A percentile compares a stretch with the other conserved stretches of the same genome.
Evolutionary conservation across 139 green algal genomes (phyloP).

Genomic region (Yamagishiella unicocca): DNA sequence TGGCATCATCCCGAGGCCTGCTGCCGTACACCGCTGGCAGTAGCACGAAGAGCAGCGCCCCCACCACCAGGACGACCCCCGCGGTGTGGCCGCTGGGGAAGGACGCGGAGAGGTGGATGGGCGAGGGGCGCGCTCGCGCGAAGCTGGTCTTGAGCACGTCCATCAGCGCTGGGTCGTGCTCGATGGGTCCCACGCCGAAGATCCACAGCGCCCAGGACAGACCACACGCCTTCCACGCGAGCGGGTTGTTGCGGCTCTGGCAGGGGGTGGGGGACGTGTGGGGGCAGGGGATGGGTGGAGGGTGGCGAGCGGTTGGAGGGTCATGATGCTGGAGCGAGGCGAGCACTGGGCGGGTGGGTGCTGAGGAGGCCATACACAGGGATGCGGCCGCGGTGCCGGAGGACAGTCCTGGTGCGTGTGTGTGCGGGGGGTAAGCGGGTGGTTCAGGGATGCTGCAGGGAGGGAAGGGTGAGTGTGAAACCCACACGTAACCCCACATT

Average conservation of each 20-base stretch:
- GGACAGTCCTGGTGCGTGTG: too few relatives aligned
- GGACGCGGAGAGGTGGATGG: constrained; percentile 32
- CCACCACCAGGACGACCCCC: neutral
- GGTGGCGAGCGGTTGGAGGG: too few relatives aligned
- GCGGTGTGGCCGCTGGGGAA: constrained; percentile 48
- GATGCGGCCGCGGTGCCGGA: too few relatives aligned
- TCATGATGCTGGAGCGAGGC: too few relatives aligned
- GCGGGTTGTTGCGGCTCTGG: neutral
- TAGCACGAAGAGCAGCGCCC: constrained; percentile 39
- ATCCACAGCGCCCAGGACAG: neutral
- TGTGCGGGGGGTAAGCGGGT: too few relatives aligned
- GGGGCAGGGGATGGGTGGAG: too few relatives aligned
- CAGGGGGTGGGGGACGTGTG: too few relatives aligned
- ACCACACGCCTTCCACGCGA: neutral
- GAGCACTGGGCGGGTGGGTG: too few relatives aligned
- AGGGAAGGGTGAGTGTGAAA: too few relatives aligned
- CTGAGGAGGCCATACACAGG: too few relatives aligned
- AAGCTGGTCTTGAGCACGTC: constrained; percentile 26
- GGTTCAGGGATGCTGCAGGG: too few relatives aligned
- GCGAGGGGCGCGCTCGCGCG: constrained; percentile 19
- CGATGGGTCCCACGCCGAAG: constrained; percentile 24
- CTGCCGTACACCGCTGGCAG: constrained; percentile 45
- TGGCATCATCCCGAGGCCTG: neutral
- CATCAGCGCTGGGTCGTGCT: constrained; percentile 38
- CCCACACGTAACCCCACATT: too few relatives aligned